These are phyloP conservation scores for Pythium insidiosum DNA, from an alignment of 352 stramenopile species.

Conservation along the genomic window DNA sequence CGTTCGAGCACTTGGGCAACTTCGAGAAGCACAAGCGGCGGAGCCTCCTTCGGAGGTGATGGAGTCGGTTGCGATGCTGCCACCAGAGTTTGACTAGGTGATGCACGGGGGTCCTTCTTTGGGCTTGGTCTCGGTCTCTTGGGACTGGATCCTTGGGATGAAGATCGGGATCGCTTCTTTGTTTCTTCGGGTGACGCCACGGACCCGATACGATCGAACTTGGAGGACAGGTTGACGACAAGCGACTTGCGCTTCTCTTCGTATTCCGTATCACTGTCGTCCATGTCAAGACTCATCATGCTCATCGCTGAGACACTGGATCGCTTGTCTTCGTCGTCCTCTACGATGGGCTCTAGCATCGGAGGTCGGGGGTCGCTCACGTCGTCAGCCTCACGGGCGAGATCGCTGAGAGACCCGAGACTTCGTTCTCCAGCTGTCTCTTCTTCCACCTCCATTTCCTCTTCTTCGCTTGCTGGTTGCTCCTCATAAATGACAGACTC, in stretches of 20 bases:
- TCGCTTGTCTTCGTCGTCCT: constrained; percentile 46
- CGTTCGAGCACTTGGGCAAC: constrained; percentile 9
- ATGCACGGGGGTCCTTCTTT: no score
- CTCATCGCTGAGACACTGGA: constrained; percentile 43
- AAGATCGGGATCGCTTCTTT: background rate
- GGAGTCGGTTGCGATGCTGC: background rate
- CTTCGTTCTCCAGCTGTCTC: background rate
- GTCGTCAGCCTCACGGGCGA: constrained; percentile 4
- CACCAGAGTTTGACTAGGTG: no score
- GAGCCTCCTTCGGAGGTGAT: background rate
- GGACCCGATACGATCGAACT: constrained; percentile 61
- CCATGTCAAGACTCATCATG: constrained; percentile 66
- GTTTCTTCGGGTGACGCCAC: constrained; percentile 9
- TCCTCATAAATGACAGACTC: constrained; percentile 40
- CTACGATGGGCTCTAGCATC: constrained; percentile 54
- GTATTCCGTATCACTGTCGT: constrained; percentile 52
- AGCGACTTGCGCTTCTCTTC: constrained; percentile 39
- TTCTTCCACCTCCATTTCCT: constrained; percentile 4
- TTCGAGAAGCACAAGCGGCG: constrained; percentile 3
- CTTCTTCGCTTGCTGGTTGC: constrained; percentile 20
- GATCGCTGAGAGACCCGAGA: constrained; percentile 12
- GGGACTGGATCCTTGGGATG: background rate
- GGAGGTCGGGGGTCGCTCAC: constrained; percentile 5
- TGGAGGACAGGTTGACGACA: constrained; percentile 60
- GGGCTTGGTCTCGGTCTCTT: no score